Conservation (phyloP, 1,139 yeast genomes). For the Kodamaea suecica region DNA sequence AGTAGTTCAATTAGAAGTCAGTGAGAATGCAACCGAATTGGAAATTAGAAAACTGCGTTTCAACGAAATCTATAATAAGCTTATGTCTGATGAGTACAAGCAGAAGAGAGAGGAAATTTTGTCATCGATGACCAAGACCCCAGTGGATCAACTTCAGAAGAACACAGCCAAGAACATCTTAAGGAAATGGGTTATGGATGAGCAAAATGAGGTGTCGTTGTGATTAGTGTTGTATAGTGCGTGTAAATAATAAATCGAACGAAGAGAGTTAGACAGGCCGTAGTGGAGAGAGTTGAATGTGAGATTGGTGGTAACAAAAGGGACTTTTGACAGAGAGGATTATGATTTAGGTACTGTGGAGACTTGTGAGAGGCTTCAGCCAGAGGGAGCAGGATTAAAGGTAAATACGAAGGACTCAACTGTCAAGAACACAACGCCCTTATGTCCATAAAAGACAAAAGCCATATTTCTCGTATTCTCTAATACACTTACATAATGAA, state of each 20-base stretch:
- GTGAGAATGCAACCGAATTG: constrained; percentile 31
- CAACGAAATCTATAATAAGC: constrained; percentile 32
- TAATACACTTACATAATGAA: too few relatives aligned
- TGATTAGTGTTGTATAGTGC: not conserved
- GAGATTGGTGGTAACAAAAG: too few relatives aligned
- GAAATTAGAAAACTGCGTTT: constrained; percentile 33
- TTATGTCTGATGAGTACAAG: constrained; percentile 31
- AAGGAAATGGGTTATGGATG: constrained; percentile 47
- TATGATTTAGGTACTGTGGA: too few relatives aligned
- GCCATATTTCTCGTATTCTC: too few relatives aligned
- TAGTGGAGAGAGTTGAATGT: too few relatives aligned
- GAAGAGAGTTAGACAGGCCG: not conserved
- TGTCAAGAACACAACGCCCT: too few relatives aligned
- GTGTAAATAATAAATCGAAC: not conserved
- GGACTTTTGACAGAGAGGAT: too few relatives aligned
- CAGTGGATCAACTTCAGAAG: constrained; percentile 33
- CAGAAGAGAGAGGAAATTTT: constrained; percentile 28
- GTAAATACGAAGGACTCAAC: too few relatives aligned
- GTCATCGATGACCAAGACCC: constrained; percentile 20
- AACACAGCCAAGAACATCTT: constrained; percentile 51
- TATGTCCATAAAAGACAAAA: too few relatives aligned
- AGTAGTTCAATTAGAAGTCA: constrained; percentile 36
- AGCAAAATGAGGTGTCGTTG: constrained; percentile 30
- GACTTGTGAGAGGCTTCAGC: too few relatives aligned
- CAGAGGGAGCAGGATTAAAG: too few relatives aligned